Base-by-base conservation (phyloP, 1,284 basidiomycete species). In the Schizopora paradoxa region DNA sequence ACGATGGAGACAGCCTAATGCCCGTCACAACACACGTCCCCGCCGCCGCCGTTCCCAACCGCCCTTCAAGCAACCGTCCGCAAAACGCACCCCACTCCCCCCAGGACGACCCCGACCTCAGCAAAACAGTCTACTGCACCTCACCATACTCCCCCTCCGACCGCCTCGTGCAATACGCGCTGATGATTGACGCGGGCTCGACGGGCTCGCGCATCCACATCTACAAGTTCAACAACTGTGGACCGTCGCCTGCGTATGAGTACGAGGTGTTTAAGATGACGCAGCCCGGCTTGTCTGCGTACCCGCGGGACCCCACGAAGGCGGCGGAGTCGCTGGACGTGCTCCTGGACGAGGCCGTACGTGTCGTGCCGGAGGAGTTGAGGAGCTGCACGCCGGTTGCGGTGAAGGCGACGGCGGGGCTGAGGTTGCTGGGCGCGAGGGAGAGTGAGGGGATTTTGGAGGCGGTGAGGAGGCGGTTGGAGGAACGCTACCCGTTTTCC, bases 101-200 rank as follows among this genome's bases (percentile, higher is more conserved):
- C 50, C 77, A 76, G 35, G 73, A 75, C 23, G 82, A 88, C 58
- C 76, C 79, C 2, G 75, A 88, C 63, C 76, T 73, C 1, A 63
- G 70, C 33, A 74, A 73, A 56, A 86, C 85, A 1, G 73, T 77
- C 0, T 65, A 83, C 65, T 94, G 91, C 67, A 72, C 73, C 0
- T 52, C 63, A 0, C 76, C 89, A 0, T 64, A 77, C 61, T 66
- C 67, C 10, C 55, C 76, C 0, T 54, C 63, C 47, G 57, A 65
- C 6, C 72, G 70, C 0, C 68, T 93, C 45, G 86, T 93, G 6
- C 92, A 97, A 64, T 99, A 90, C 63, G 93, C 91, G 0, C 77
- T 99, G 58, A 97, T 98, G 82, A 91, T 99, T 65, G 95, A 99
- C 63, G 95, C 96, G 0, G 96, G 95, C 13, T 97, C 93, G 29